Percentiles rank a stretch among this genome's conserved stretches.
These are phyloP conservation scores for Discostella stelligera DNA, from an alignment of 352 stramenopile species.

Conservation along the genomic window DNA sequence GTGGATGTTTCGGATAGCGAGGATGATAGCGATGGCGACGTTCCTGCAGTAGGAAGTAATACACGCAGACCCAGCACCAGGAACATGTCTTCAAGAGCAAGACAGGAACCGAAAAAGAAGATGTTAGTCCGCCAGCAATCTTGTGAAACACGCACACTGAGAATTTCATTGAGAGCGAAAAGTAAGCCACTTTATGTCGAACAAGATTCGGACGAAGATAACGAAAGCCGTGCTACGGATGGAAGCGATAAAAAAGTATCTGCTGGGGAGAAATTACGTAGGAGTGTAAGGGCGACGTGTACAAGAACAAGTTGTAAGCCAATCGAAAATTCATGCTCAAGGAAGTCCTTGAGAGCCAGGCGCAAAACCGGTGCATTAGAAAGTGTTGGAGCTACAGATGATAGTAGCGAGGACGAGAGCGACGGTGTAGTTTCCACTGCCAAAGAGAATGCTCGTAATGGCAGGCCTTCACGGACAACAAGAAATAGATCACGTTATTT, in stretches of 20 bases:
- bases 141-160: too few relatives aligned
- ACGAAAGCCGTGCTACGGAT: neutral
- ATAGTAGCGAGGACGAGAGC: slow-evolving; percentile 1
- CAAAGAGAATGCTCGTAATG: neutral
- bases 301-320: too few relatives aligned
- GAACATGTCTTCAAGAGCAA: slow-evolving; percentile 10
- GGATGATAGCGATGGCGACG: slow-evolving; percentile 7
- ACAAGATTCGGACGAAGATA: slow-evolving; percentile 15
- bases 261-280: slow-evolving; percentile 7
- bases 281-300: too few relatives aligned
- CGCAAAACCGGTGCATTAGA: neutral
- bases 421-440: too few relatives aligned
- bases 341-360: slow-evolving; percentile 4
- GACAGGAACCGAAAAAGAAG: too few relatives aligned
- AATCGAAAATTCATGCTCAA: neutral
- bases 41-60: neutral
- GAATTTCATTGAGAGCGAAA: too few relatives aligned
- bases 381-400: neutral
- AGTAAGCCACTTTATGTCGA: slow-evolving; percentile 12
- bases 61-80: neutral
- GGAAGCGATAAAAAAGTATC: slow-evolving; percentile 15
- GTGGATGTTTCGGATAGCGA: neutral
- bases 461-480: neutral
- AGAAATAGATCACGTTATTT: neutral
- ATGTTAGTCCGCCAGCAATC: neutral